phyloP scores from a whole-genome alignment of 2,329 filamentous ascomycete species.

The Aureobasidium uvarum region DNA sequence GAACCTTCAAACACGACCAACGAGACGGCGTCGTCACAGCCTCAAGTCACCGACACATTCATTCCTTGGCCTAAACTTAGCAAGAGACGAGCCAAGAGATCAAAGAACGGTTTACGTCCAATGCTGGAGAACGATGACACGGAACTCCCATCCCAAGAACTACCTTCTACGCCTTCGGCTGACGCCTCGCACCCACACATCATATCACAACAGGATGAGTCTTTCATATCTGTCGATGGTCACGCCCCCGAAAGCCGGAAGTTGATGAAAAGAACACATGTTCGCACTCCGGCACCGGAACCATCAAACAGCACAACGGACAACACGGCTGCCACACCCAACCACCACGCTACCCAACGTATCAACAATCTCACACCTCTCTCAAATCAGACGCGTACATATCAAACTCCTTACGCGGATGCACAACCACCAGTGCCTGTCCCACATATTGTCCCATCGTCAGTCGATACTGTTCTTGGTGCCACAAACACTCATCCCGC shows the following conservation, averaged over 20 bases:
- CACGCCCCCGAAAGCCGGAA: not conserved
- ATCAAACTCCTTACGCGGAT: not conserved
- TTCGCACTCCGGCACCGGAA: not conserved
- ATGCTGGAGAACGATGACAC: not conserved
- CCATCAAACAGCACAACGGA: not conserved
- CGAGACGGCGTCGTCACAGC: not conserved
- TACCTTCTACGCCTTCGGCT: not conserved
- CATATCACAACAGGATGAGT: not conserved
- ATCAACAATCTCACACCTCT: not conserved
- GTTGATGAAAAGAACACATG: slow-evolving; percentile 7
- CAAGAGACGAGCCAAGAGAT: slow-evolving; percentile 11
- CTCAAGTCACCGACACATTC: not conserved
- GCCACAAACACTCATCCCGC: not conserved
- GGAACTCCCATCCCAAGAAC: not conserved
- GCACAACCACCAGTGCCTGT: not conserved
- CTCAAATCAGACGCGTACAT: not conserved
- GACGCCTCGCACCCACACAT: not conserved
- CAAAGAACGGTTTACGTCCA: not conserved
- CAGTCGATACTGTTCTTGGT: not conserved
- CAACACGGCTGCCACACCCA: not conserved
- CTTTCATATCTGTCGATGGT: not conserved
- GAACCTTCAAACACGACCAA: not conserved
- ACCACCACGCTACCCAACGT: not conserved
- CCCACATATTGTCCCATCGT: not conserved
- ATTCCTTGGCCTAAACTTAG: not conserved